Conservation (phyloP, 495 filamentous ascomycete species). For the Talaromyces nanjingensis region DNA sequence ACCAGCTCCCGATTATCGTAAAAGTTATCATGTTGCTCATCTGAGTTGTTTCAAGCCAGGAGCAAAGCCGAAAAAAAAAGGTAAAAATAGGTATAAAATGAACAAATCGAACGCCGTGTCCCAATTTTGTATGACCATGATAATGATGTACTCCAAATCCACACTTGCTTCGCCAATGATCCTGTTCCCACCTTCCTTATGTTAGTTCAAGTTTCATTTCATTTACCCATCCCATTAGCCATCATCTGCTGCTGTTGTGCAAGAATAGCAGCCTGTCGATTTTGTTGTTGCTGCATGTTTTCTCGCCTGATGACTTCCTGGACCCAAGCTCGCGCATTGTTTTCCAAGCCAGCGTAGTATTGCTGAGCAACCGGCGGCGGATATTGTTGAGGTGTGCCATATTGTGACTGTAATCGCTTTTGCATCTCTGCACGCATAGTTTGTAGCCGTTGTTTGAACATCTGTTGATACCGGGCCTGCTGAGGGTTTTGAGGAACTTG, state of each 20-base stretch:
- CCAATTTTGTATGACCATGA: background rate
- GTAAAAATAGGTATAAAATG: background rate
- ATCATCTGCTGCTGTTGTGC: conserved; percentile 39
- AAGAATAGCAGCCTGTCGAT: conserved; percentile 29
- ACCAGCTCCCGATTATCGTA: background rate
- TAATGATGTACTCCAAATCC: conserved; percentile 2
- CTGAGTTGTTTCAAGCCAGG: background rate
- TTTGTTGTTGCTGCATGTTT: conserved; percentile 23
- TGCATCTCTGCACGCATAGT: conserved; percentile 34
- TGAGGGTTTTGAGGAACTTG: conserved; percentile 35
- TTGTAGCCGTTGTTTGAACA: conserved; percentile 33
- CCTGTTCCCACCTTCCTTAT: background rate
- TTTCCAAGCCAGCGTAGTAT: conserved; percentile 28
- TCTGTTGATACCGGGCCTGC: conserved; percentile 29
- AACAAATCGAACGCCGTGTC: background rate
- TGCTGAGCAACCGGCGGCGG: conserved; percentile 36
- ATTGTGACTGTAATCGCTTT: conserved; percentile 30
- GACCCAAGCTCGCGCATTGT: conserved; percentile 36
- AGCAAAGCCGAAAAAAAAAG: background rate
- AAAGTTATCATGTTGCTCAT: background rate
- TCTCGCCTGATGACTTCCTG: conserved; percentile 40
- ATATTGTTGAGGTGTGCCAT: conserved; percentile 35
- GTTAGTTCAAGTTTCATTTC: conserved; percentile 5
- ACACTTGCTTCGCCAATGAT: background rate
- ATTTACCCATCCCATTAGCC: conserved; percentile 40